phyloP scores from a whole-genome alignment of 1,284 basidiomycete genomes.

The Somion occarium region DNA sequence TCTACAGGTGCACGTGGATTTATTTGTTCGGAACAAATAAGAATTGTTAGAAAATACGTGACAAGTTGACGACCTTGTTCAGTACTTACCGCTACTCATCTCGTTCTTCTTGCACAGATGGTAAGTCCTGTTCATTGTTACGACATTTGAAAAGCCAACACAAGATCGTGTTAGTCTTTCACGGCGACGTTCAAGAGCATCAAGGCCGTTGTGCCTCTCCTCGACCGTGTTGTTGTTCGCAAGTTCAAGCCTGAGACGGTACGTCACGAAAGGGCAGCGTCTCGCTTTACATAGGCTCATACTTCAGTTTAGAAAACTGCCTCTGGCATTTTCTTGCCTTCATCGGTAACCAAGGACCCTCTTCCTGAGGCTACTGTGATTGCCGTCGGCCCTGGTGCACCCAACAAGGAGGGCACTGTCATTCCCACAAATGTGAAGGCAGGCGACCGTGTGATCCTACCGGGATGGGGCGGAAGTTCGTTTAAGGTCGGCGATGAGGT shows the following conservation, averaged over 20 bases:
- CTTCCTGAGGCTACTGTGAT: conserved; percentile 97
- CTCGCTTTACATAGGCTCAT: not conserved
- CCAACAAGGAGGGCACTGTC: conserved; percentile 79
- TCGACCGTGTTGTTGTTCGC: conserved; percentile 97
- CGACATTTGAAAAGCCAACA: not conserved
- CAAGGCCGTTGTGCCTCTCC: conserved; percentile 85
- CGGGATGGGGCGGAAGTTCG: conserved; percentile 92
- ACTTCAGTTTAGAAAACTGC: conserved; percentile 76
- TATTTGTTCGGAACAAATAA: conserved; percentile 30
- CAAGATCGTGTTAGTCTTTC: conserved; percentile 46
- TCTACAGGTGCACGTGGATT: conserved; percentile 16
- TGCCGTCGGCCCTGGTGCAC: conserved; percentile 90
- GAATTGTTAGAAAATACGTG: conserved; percentile 20
- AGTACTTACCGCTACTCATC: not conserved
- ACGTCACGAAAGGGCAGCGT: too few species aligned
- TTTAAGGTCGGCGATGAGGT: conserved; percentile 98
- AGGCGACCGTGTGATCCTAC: conserved; percentile 91
- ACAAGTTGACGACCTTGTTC: conserved; percentile 6
- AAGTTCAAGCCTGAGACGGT: conserved; percentile 93
- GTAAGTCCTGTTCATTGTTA: conserved; percentile 14
- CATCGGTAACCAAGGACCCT: conserved; percentile 77
- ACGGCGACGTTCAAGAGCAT: conserved; percentile 93
- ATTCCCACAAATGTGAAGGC: conserved; percentile 80
- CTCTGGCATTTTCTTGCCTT: conserved; percentile 90
- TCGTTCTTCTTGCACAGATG: conserved; percentile 6